phyloP scores from a whole-genome alignment of 306 rosid species.

The Pueraria montana region DNA sequence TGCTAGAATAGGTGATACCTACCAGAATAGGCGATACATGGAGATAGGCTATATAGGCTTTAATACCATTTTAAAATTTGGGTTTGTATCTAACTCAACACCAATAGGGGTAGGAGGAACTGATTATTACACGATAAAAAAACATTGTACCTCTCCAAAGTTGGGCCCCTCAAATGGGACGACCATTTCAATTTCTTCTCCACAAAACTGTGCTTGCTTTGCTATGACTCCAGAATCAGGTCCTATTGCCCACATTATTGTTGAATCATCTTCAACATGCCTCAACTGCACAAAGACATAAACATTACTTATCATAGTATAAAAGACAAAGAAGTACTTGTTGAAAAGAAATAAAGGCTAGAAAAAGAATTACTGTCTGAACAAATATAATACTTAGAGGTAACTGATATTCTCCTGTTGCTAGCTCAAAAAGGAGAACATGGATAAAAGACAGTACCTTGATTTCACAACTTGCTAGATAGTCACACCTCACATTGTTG shows the following conservation, averaged over 20 bases:
- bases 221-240: slow-evolving; percentile 82
- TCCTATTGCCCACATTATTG: slow-evolving; percentile 91
- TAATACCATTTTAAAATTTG: not conserved
- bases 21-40: not conserved
- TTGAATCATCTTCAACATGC: slow-evolving; percentile 94
- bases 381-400: slow-evolving; percentile 15
- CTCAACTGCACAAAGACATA: slow-evolving; percentile 69
- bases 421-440: slow-evolving; percentile 41
- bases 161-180: slow-evolving; percentile 90
- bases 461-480: slow-evolving; percentile 88
- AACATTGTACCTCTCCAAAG: slow-evolving; percentile 80
- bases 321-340: slow-evolving; percentile 23
- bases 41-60: not conserved
- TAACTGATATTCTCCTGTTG: slow-evolving; percentile 28
- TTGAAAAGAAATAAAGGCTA: slow-evolving; percentile 3
- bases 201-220: slow-evolving; percentile 72
- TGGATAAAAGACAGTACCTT: slow-evolving; percentile 65
- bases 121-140: slow-evolving; percentile 2
- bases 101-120: slow-evolving; percentile 1
- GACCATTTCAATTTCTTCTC: slow-evolving; percentile 87
- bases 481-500: slow-evolving; percentile 80
- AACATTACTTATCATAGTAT: slow-evolving; percentile 42
- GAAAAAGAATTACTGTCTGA: slow-evolving; percentile 2
- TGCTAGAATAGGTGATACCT: not conserved
- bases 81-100: too few relatives aligned